A percentile compares a stretch with the other conserved stretches of the same genome.
These are phyloP conservation scores for Geosmithia putterillii DNA, from an alignment of 2,329 filamentous ascomycete species.

Conservation along the genomic window DNA sequence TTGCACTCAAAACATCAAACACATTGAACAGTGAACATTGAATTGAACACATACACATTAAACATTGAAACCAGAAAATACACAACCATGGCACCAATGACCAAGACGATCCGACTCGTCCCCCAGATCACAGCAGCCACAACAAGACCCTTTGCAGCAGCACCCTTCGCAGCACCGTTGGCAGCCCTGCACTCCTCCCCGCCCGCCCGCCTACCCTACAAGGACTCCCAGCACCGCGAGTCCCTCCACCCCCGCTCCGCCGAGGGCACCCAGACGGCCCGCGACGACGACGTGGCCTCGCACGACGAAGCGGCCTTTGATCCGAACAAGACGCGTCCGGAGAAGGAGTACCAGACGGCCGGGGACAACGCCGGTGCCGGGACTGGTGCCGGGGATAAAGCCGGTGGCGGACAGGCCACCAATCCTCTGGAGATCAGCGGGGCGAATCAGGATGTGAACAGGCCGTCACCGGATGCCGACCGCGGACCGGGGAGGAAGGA, in stretches of 20 bases:
- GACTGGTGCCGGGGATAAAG: constrained; percentile 16
- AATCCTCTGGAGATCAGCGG: constrained; percentile 28
- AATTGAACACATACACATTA: too few species aligned
- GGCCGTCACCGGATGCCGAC: constrained; percentile 21
- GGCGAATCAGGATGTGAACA: constrained; percentile 30
- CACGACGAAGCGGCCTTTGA: constrained; percentile 55
- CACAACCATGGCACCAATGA: too few species aligned
- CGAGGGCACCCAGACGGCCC: constrained; percentile 58
- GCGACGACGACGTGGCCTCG: constrained; percentile 45
- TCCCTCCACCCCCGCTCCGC: constrained; percentile 50
- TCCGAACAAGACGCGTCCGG: constrained; percentile 53
- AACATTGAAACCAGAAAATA: too few species aligned
- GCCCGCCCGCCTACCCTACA: constrained; percentile 23
- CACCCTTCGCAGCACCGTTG: too few species aligned
- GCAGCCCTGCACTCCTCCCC: constrained; percentile 21
- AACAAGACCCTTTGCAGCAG: too few species aligned
- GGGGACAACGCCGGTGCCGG: too few species aligned
- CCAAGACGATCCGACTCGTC: too few species aligned
- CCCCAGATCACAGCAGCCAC: too few species aligned
- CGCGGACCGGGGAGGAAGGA: constrained; percentile 19
- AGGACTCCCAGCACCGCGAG: constrained; percentile 44
- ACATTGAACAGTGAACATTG: too few species aligned
- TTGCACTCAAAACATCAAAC: too few species aligned
- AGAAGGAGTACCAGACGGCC: constrained; percentile 37
- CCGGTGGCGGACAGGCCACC: too few species aligned